Evolutionary conservation across 1,139 yeast species (phyloP).

Genomic region (Spencermartinsiella ligniputridi): DNA sequence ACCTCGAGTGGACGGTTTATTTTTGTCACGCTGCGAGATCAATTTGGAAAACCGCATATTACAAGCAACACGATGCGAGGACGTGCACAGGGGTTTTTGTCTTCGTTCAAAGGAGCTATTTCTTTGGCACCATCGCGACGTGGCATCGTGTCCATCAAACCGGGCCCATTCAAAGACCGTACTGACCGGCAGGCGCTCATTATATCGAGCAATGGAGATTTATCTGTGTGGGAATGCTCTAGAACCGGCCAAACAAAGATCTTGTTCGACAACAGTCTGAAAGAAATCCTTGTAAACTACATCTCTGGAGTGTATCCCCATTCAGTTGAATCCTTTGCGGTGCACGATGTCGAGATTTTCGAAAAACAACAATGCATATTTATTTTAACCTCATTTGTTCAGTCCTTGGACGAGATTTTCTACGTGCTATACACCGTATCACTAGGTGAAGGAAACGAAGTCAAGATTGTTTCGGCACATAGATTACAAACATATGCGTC

Average conservation of each 20-base stretch:
- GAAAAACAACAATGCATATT: constrained; percentile 42
- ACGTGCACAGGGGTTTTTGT: constrained; percentile 30
- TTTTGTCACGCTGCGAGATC: constrained; percentile 61
- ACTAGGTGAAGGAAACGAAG: constrained; percentile 46
- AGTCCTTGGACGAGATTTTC: constrained; percentile 30
- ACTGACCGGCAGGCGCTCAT: constrained; percentile 46
- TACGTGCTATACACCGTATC: constrained; percentile 55
- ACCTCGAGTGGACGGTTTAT: constrained; percentile 69
- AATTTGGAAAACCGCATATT: constrained; percentile 55
- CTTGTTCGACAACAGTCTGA: constrained; percentile 35
- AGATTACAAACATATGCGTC: constrained; percentile 41
- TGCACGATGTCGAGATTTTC: constrained; percentile 47
- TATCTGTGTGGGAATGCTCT: constrained; percentile 46
- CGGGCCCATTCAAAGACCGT: constrained; percentile 51
- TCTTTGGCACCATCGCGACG: constrained; percentile 31
- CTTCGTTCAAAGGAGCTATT: constrained; percentile 29
- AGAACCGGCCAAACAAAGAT: constrained; percentile 41
- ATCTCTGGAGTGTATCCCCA: constrained; percentile 42
- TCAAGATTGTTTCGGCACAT: constrained; percentile 59
- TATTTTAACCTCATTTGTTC: constrained; percentile 44
- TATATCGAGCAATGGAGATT: constrained; percentile 41
- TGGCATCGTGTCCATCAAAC: constrained; percentile 58
- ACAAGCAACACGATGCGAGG: constrained; percentile 26
- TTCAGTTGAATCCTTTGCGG: constrained; percentile 38
- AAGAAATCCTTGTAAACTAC: constrained; percentile 36